Evolutionary conservation across 129 eudicot genomes (phyloP), one percentile per base, ranked within the genome.

Genomic region (Flaveria trinervia): DNA sequence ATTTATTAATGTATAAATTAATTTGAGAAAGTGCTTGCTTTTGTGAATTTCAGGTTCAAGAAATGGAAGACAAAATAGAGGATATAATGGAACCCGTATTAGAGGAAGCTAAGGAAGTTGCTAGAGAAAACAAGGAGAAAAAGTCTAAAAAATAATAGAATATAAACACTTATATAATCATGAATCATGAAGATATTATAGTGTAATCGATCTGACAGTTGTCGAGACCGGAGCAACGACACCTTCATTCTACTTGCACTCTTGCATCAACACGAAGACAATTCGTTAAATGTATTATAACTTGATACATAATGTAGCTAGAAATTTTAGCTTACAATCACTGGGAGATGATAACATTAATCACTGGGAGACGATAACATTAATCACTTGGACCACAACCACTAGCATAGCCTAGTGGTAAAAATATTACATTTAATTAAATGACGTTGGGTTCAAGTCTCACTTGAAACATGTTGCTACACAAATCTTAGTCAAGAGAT

Each of bases 11-110:
- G 0, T 5, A 64, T 36, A 2, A 23, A 30, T 28, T 4, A 17
- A 18, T 1, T 17, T 17, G 20, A 6, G 5, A 25, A 25, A 61
- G 0, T 30, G 11, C 14, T 64, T 14, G 4, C 2, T 64, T n/a
- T n/a, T 7, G 15, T 45, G 17, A 14, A 28, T 64, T 65, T 33
- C 68, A 84, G 88, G 79, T 84, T 55, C 80, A 84, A 73, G 84
- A 84, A 60, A 65, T 80, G 59, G 83, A 84, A 50, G 79, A 80
- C 30, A 68, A 68, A 70, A 77, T 80, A 60, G 83, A 80, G 64
- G 56, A 83, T 2, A 18, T 55, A 9, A 59, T 80, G 71, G 80
- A 80, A 54, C 77, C 77, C 1, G 67, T 61, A 36, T 65, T 76
- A 51, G 73, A 76, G 65, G 80, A 76, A 52, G 80, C 80, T 28